Evolutionary conservation across 805 yeast species (phyloP), one percentile per base, ranked within the genome.

Genomic region (Candida ovalis): DNA sequence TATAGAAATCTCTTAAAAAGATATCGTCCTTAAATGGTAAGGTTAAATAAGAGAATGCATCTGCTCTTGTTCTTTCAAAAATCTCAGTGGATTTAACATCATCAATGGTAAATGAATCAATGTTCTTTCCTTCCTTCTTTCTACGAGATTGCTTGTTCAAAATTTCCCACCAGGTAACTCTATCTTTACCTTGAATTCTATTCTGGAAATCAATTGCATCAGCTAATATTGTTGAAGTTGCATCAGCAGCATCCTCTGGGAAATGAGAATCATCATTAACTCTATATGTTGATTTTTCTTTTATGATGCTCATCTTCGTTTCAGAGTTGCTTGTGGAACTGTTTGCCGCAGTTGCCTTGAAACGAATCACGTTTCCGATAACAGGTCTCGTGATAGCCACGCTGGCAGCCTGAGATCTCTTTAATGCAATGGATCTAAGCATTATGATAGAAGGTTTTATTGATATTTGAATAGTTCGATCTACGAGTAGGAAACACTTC

Each of bases 101-200:
- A 47, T 81, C 80, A 66, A 86, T 84, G 13, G 88, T 79, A 63
- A 76, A 81, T 35, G 88, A 79, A 63, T 85, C 89, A 58, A 83
- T 73, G 28, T 80, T 73, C 56, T 81, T 80, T n/a, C 96, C 94
- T 51, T 84, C 88, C 22, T 80, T 81, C 60, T 78, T 66, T 59
- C 86, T 87, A 60, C 79, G 76, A 56, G 82, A 78, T 45, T 90
- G 76, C 57, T 88, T 94, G 15, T 78, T 76, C 51, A 90, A 71
- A 0, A 97, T 96, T 46, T 82, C 88, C 61, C 88, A 69, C 97
- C 97, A 91, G 2, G 97, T 88, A 36, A 85, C 88, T 41, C 78
- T 70, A 43, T 69, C 54, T 42, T 55, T 61, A 8, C 59, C 54
- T 44, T 55, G 59, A 3, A 67, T 49, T 47, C 75, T 64, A 37